Percentiles rank a stretch among this genome's conserved stretches.
phyloP scores from a whole-genome alignment of 768 basidiomycete species.

The Boletus tomentosulus region DNA sequence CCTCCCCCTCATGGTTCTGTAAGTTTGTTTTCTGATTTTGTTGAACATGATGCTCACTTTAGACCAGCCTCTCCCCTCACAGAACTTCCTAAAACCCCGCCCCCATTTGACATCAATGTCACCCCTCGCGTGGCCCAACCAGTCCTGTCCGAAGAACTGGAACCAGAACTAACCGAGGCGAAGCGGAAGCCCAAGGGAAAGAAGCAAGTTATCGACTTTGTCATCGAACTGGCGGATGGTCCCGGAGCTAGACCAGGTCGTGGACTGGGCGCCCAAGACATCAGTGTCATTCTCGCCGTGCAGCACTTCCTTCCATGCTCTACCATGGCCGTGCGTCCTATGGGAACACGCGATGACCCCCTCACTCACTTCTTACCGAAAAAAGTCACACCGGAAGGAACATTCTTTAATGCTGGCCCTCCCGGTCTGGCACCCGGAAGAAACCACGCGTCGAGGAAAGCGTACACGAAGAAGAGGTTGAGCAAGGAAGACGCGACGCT shows the following conservation, averaged over 20 bases:
- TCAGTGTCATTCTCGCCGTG: constrained; percentile 70
- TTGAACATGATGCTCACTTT: constrained; percentile 6
- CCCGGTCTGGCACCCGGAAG: constrained; percentile 70
- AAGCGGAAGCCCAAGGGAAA: constrained; percentile 64
- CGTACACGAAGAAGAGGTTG: constrained; percentile 54
- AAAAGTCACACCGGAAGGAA: constrained; percentile 63
- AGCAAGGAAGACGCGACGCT: constrained; percentile 63
- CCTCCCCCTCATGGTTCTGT: constrained; percentile 68
- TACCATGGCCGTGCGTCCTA: constrained; percentile 76
- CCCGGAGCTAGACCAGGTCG: constrained; percentile 52
- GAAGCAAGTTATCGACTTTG: constrained; percentile 87
- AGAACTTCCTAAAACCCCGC: constrained; percentile 74
- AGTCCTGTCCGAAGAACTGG: constrained; percentile 34
- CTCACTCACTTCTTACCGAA: constrained; percentile 83
- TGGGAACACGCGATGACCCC: constrained; percentile 83
- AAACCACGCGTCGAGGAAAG: constrained; percentile 54
- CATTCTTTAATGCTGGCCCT: constrained; percentile 80
- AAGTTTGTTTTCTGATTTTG: constrained; percentile 24
- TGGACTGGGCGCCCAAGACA: constrained; percentile 56
- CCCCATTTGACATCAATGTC: constrained; percentile 49
- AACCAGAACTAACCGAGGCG: constrained; percentile 32
- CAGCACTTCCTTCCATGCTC: constrained; percentile 89
- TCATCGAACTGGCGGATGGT: constrained; percentile 76
- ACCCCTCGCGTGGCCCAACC: constrained; percentile 46
- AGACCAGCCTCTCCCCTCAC: constrained; percentile 68